Conservation (phyloP, 805 yeast species). For the Blastobotrys robertii region DNA sequence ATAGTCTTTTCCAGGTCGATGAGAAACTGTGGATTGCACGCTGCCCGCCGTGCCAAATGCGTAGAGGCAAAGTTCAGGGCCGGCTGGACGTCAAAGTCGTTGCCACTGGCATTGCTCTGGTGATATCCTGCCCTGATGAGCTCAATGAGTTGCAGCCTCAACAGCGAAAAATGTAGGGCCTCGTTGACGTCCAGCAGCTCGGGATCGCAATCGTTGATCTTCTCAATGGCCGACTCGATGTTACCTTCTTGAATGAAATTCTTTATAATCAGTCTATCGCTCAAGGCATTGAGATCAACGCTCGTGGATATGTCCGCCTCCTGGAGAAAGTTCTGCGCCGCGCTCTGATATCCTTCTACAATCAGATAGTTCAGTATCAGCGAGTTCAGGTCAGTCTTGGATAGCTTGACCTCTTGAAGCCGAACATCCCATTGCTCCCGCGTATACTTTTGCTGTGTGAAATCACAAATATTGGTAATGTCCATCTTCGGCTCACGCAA, state of each 20-base stretch:
- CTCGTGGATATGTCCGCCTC: slow-evolving; percentile 33
- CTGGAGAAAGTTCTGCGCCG: slow-evolving; percentile 51
- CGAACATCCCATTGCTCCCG: slow-evolving; percentile 23
- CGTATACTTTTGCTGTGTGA: slow-evolving; percentile 11
- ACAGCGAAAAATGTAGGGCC: slow-evolving; percentile 58
- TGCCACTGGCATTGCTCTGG: slow-evolving; percentile 17
- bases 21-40: slow-evolving; percentile 38
- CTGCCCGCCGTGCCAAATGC: slow-evolving; percentile 44
- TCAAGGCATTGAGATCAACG: slow-evolving; percentile 41
- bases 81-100: slow-evolving; percentile 17
- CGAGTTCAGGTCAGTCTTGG: slow-evolving; percentile 32
- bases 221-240: slow-evolving; percentile 47
- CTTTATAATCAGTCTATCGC: slow-evolving; percentile 45
- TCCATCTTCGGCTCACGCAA: slow-evolving; percentile 3
- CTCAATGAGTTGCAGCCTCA: slow-evolving; percentile 69
- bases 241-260: slow-evolving; percentile 47
- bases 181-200: slow-evolving; percentile 54
- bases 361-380: slow-evolving; percentile 65
- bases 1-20: slow-evolving; percentile 72
- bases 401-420: slow-evolving; percentile 16
- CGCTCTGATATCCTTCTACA: slow-evolving; percentile 65
- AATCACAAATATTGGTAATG: slow-evolving; percentile 3
- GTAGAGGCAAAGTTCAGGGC: slow-evolving; percentile 29
- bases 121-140: slow-evolving; percentile 53
- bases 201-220: slow-evolving; percentile 52